phyloP scores from a whole-genome alignment of 2,329 filamentous ascomycete genomes.

The Botrytis porri region DNA sequence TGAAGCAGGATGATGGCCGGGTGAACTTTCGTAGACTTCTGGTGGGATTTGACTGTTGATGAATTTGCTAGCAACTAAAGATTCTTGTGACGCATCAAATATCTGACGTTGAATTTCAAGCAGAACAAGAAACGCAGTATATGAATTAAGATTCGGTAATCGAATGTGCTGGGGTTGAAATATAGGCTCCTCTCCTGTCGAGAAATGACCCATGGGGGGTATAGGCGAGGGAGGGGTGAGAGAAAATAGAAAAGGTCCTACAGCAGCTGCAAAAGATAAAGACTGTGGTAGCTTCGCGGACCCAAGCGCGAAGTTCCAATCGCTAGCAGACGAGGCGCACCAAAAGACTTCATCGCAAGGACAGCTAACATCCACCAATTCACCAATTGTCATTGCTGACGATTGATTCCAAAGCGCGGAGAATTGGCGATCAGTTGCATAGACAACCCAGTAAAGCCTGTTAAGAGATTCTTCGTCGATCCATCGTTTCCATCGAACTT shows the following conservation, averaged over 20 bases:
- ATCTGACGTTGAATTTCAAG: slow-evolving; percentile 27
- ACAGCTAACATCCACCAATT: slow-evolving; percentile 28
- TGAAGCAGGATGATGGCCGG: background rate
- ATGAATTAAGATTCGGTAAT: slow-evolving; percentile 30
- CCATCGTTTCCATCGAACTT: slow-evolving; percentile 29
- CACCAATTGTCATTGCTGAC: slow-evolving; percentile 28
- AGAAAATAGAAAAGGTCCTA: slow-evolving; percentile 29
- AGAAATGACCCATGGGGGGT: background rate
- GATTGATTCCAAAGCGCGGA: slow-evolving; percentile 30
- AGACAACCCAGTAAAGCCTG: slow-evolving; percentile 31
- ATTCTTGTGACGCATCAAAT: slow-evolving; percentile 28
- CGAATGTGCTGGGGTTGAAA: slow-evolving; percentile 14
- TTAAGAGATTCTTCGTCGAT: slow-evolving; percentile 28
- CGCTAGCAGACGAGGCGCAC: slow-evolving; percentile 27
- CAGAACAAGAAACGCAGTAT: slow-evolving; percentile 31
- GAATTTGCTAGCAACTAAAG: slow-evolving; percentile 26
- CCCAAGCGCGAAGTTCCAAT: slow-evolving; percentile 31
- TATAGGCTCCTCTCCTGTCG: background rate
- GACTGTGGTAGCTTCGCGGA: slow-evolving; percentile 28
- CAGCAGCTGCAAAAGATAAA: slow-evolving; percentile 28
- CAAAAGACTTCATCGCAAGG: slow-evolving; percentile 34
- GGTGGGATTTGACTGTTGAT: slow-evolving; percentile 19
- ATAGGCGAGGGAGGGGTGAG: background rate
- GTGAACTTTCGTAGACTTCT: background rate
- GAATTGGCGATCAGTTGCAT: slow-evolving; percentile 31